Base-by-base conservation (phyloP, 106 monocot species). In the Vanilla planifolia region DNA sequence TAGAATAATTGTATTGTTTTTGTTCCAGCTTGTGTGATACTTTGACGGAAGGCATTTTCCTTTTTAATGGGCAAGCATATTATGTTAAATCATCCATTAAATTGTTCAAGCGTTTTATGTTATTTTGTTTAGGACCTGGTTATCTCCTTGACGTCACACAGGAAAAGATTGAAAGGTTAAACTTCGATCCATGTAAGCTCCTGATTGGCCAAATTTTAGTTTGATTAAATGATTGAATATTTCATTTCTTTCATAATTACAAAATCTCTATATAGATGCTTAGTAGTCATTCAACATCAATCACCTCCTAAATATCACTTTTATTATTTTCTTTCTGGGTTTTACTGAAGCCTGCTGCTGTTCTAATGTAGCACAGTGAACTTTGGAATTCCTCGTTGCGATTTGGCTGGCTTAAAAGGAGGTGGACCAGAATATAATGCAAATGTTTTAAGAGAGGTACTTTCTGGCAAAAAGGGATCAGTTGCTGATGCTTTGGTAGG, bases 321-420 rank as follows among this genome's bases (percentile, higher is more conserved):
- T 33, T 46, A 30, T 63, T 28, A 30, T n/a, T 23, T 28, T 52
- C 51, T 4, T 29, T 42, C 35, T 60, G 25, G 17, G 14, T 14
- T 41, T 51, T 62, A 4, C 20, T 24, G 2, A 8, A 48, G 36
- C 3, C 4, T 27, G 2, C 4, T 6, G 27, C 22, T 46, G 17
- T 0, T 21, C 58, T 17, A 27, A 40, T 35, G 32, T 75, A 22
- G 33, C 69, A 26, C 72, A 98, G 96, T 92, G 82, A 74, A 98
- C 61, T 98, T 82, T 76, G 98, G 88, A 33, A 98, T 98, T 66
- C 85, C 88, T 55, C 78, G 92, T 13, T 98, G 98, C 65, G 80
- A 84, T 34, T 32, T 88, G 8, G 73, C 62, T 71, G 57, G 47
- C 24, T 65, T 98, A 40, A 88, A 76, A 78, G 98, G 98, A 3